A percentile compares a stretch with the other conserved stretches of the same genome.
Conservation (phyloP, 495 filamentous ascomycete species). For the Talaromyces liani region DNA sequence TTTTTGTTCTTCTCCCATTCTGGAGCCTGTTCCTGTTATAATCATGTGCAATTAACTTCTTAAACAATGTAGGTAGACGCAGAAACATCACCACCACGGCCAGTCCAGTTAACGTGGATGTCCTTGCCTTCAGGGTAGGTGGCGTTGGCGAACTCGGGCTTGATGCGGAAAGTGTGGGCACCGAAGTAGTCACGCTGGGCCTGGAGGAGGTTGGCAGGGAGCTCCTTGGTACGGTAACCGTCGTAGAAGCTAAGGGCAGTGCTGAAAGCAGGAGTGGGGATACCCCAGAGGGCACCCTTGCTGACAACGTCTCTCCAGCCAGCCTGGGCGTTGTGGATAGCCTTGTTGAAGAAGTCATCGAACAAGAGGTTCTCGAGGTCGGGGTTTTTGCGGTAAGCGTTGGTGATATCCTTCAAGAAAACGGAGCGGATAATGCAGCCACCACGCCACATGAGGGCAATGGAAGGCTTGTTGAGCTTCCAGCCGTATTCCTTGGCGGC, state of each 20-base stretch:
- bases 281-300: slow-evolving; percentile 87
- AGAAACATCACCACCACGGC: slow-evolving; percentile 90
- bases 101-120: slow-evolving; percentile 99
- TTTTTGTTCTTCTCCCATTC: not conserved
- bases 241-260: slow-evolving; percentile 98
- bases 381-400: slow-evolving; percentile 87
- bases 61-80: slow-evolving; percentile 97
- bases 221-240: slow-evolving; percentile 88
- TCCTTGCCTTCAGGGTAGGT: slow-evolving; percentile 83
- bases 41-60: slow-evolving; percentile 15
- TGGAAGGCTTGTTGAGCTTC: slow-evolving; percentile 99
- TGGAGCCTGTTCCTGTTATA: not conserved
- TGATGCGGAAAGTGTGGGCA: slow-evolving; percentile 97
- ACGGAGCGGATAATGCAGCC: slow-evolving; percentile 99
- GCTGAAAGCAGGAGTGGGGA: slow-evolving; percentile 91
- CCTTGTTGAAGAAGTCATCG: slow-evolving; percentile 98
- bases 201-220: slow-evolving; percentile 96
- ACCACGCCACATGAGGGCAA: slow-evolving; percentile 99
- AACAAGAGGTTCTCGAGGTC: slow-evolving; percentile 98
- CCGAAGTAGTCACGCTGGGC: slow-evolving; percentile 99
- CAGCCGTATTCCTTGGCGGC: slow-evolving; percentile 91
- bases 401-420: slow-evolving; percentile 99
- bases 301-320: slow-evolving; percentile 94
- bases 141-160: slow-evolving; percentile 76
- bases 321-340: slow-evolving; percentile 90